phyloP scores from a whole-genome alignment of 192 early-diverging fungal species.

The Funneliformis mosseae region DNA sequence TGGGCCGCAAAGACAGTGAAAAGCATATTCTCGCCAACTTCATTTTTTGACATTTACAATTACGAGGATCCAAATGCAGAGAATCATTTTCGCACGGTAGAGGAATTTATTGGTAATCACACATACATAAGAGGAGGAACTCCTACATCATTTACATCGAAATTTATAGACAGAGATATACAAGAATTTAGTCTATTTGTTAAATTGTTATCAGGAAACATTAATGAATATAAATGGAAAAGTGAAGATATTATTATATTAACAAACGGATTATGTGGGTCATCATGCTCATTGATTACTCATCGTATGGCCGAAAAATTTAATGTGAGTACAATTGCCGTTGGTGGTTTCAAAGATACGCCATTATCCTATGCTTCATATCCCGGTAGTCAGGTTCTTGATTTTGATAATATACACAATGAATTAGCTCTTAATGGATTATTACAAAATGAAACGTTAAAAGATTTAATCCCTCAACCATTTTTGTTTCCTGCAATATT shows the following conservation, averaged over 20 bases:
- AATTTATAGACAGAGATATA: background rate
- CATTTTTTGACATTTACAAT: background rate
- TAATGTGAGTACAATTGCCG: constrained; percentile 34
- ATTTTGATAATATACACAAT: background rate
- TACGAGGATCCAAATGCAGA: background rate
- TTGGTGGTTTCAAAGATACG: constrained; percentile 40
- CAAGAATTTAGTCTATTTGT: background rate
- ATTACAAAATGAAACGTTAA: no score
- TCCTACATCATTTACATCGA: background rate
- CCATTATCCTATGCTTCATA: constrained; percentile 39
- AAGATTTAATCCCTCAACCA: no score
- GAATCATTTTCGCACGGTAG: background rate
- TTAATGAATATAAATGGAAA: background rate
- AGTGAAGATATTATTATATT: constrained; percentile 33
- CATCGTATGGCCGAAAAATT: constrained; percentile 37
- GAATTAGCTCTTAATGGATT: background rate
- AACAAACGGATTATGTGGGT: constrained; percentile 42
- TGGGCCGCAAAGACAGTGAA: background rate
- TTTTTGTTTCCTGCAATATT: no score
- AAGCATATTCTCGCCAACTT: background rate
- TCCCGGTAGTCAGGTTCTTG: constrained; percentile 19
- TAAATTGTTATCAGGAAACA: background rate
- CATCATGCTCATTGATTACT: constrained; percentile 38
- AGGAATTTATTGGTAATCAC: constrained; percentile 10
- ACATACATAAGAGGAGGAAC: background rate